Percentiles rank a stretch among this genome's conserved stretches.
Conservation (phyloP, 805 yeast species). For the Debaryomyces tyrocola region DNA sequence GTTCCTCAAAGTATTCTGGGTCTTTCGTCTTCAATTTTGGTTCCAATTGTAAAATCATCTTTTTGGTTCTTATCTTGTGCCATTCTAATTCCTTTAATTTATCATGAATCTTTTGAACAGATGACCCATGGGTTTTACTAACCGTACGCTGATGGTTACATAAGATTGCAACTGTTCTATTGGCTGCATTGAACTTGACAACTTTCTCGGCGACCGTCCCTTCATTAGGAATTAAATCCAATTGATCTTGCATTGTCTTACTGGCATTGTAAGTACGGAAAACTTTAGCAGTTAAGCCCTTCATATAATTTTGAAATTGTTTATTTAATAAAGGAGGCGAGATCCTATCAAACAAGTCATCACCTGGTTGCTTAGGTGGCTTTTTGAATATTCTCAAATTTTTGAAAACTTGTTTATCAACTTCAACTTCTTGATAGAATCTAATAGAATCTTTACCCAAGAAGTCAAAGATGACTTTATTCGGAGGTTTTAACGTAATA, state of each 20-base stretch:
- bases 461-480: slow-evolving; percentile 83
- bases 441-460: slow-evolving; percentile 95
- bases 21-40: slow-evolving; percentile 50
- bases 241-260: slow-evolving; percentile 93
- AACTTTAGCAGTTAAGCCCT: slow-evolving; percentile 92
- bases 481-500: slow-evolving; percentile 81
- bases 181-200: slow-evolving; percentile 88
- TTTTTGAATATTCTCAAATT: slow-evolving; percentile 84
- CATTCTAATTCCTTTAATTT: slow-evolving; percentile 78
- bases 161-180: slow-evolving; percentile 89
- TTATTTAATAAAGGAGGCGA: slow-evolving; percentile 82
- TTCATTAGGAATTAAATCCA: slow-evolving; percentile 79
- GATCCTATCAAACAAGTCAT: slow-evolving; percentile 86
- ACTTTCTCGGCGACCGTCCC: slow-evolving; percentile 89
- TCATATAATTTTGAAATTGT: slow-evolving; percentile 86
- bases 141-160: slow-evolving; percentile 97
- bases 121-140: slow-evolving; percentile 76
- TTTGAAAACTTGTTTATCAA: slow-evolving; percentile 88
- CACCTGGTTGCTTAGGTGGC: slow-evolving; percentile 87
- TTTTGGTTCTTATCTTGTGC: slow-evolving; percentile 75
- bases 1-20: slow-evolving; percentile 62
- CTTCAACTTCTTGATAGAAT: slow-evolving; percentile 89
- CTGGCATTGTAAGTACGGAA: slow-evolving; percentile 98
- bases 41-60: slow-evolving; percentile 68
- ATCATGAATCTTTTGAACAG: slow-evolving; percentile 77